A percentile compares a stretch with the other conserved stretches of the same genome.
Conservation (phyloP, 2,329 filamentous ascomycete genomes). For the Alternaria solani region DNA sequence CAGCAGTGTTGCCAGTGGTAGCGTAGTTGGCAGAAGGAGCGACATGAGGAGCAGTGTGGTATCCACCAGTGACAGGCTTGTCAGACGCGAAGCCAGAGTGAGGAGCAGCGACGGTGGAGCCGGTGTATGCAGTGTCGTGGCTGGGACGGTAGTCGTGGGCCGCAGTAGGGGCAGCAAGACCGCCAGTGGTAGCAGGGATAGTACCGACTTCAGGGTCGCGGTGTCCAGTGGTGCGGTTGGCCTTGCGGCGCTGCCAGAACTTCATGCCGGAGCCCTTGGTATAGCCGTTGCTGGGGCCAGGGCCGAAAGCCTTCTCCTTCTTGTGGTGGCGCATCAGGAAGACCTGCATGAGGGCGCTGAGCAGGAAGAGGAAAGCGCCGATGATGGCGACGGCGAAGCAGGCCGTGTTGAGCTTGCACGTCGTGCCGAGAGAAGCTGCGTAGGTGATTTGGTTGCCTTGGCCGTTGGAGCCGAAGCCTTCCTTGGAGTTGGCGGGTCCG, state of each 20-base stretch:
- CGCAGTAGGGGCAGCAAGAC: conserved; percentile 23
- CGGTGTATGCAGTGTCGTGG: conserved; percentile 59
- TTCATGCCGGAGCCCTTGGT: conserved; percentile 65
- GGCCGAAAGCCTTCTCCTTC: conserved; percentile 76
- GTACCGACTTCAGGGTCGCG: conserved; percentile 56
- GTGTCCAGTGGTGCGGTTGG: conserved; percentile 42
- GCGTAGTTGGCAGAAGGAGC: conserved; percentile 39
- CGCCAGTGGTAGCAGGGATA: conserved; percentile 27
- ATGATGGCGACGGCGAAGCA: conserved; percentile 80
- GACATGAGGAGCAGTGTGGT: conserved; percentile 55
- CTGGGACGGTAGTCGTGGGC: conserved; percentile 52
- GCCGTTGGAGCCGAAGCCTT: conserved; percentile 57
- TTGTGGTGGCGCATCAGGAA: conserved; percentile 74
- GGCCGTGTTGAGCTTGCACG: conserved; percentile 80
- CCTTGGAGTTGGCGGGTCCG: conserved; percentile 62
- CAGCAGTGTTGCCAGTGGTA: conserved; percentile 48
- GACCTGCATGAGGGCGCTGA: conserved; percentile 74
- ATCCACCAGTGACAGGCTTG: conserved; percentile 51
- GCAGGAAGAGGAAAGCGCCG: conserved; percentile 76
- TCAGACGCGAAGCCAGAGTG: conserved; percentile 46
- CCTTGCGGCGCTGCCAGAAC: conserved; percentile 54
- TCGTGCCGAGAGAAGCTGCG: conserved; percentile 60
- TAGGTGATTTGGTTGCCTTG: conserved; percentile 54
- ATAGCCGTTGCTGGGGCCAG: conserved; percentile 72
- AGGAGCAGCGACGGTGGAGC: conserved; percentile 56